Percentiles rank a stretch among this genome's conserved stretches.
phyloP scores from a whole-genome alignment of 2,329 filamentous ascomycete species.

The Celoporthe dispersa region DNA sequence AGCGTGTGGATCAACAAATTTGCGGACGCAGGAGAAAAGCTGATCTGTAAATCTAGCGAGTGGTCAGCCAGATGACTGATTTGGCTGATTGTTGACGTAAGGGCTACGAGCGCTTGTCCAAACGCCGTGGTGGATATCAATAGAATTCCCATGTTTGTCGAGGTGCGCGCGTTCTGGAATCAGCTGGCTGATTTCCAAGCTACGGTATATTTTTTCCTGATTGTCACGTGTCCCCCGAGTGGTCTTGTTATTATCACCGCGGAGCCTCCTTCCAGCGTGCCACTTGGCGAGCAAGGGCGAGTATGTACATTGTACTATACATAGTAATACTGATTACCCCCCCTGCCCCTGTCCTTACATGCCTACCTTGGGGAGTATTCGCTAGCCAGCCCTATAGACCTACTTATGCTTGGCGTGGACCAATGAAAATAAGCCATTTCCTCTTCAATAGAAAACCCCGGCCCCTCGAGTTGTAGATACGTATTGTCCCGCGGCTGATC shows the following conservation, averaged over 20 bases:
- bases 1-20: too few species aligned
- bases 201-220: not conserved
- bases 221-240: too few species aligned
- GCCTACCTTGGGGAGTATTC: not conserved
- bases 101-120: not conserved
- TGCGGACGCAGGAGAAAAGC: too few species aligned
- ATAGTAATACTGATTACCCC: not conserved
- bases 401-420: not conserved
- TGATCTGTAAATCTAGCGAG: not conserved
- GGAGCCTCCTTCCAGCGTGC: not conserved
- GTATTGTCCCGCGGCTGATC: not conserved
- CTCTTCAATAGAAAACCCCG: not conserved
- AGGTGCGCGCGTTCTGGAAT: not conserved
- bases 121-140: not conserved
- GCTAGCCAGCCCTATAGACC: not conserved
- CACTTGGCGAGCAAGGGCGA: not conserved
- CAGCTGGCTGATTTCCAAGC: not conserved
- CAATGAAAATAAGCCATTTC: not conserved
- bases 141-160: not conserved
- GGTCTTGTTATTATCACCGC: too few species aligned
- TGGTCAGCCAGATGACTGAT: not conserved
- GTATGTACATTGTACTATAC: not conserved
- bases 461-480: not conserved
- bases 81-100: conserved; percentile 1
- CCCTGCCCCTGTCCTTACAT: not conserved